Evolutionary conservation across 805 yeast species (phyloP).

Genomic region (Hagleromyces aurorensis): DNA sequence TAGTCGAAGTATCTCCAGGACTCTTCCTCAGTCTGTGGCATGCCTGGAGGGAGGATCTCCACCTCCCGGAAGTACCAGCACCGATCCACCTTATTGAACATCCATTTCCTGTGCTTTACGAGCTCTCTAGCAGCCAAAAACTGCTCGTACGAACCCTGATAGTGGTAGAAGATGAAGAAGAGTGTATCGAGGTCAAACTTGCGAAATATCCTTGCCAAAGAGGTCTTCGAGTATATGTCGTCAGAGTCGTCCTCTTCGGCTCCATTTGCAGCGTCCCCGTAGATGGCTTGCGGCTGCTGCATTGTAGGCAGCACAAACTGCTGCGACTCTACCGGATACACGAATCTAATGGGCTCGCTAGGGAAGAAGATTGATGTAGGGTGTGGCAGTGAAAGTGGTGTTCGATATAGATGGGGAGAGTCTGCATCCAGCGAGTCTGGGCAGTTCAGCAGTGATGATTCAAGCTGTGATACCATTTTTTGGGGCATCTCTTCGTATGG

Average conservation of each 20-base stretch:
- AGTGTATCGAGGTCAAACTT: slow-evolving; percentile 82
- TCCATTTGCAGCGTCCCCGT: too few relatives aligned
- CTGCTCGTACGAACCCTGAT: slow-evolving; percentile 63
- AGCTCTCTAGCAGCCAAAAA: slow-evolving; percentile 76
- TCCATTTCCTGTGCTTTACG: slow-evolving; percentile 69
- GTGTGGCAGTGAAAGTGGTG: slow-evolving; percentile 73
- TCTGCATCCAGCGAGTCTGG: slow-evolving; percentile 94
- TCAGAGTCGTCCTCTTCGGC: slow-evolving; percentile 9
- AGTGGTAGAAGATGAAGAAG: slow-evolving; percentile 85
- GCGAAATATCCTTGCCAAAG: slow-evolving; percentile 52
- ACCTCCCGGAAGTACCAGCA: slow-evolving; percentile 51
- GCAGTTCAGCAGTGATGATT: slow-evolving; percentile 74
- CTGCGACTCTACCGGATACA: slow-evolving; percentile 17
- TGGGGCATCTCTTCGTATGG: slow-evolving; percentile 27
- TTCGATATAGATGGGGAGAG: slow-evolving; percentile 50
- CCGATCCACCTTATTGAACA: slow-evolving; percentile 36
- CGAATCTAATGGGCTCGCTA: slow-evolving; percentile 30
- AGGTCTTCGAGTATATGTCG: slow-evolving; percentile 29
- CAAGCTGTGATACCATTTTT: slow-evolving; percentile 37
- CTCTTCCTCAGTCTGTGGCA: slow-evolving; percentile 42
- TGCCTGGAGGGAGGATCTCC: slow-evolving; percentile 74
- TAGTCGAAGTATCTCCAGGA: slow-evolving; percentile 81
- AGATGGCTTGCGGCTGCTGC: slow-evolving; percentile 3
- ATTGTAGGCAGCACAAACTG: slow-evolving; percentile 5
- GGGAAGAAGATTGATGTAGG: slow-evolving; percentile 91